Conservation (phyloP, 2,329 filamentous ascomycete genomes). For the Fusarium agapanthi region DNA sequence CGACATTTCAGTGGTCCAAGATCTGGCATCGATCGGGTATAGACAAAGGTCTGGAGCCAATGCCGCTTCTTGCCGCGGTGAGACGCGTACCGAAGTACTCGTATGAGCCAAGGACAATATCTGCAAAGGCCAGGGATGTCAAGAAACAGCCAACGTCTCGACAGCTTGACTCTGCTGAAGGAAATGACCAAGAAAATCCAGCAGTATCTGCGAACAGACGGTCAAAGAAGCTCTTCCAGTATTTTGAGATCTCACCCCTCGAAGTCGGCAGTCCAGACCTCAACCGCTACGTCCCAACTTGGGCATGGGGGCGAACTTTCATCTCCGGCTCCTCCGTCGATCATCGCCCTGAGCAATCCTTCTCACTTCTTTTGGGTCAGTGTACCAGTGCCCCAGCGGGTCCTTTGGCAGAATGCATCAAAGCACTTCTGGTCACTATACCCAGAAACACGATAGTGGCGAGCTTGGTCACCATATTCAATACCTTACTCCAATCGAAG, state of each 20-base stretch:
- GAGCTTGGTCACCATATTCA: not conserved
- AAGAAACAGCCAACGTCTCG: accelerated
- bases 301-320: conserved; percentile 39
- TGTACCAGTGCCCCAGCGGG: conserved; percentile 36
- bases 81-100: conserved; percentile 31
- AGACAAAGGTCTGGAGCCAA: conserved; percentile 17
- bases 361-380: conserved; percentile 30
- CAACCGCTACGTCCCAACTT: conserved; percentile 32
- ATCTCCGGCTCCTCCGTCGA: conserved; percentile 31
- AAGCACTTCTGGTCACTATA: conserved; percentile 21
- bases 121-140: not conserved
- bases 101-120: conserved; percentile 1
- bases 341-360: conserved; percentile 29
- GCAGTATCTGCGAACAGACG: accelerated
- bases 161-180: not conserved
- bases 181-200: accelerated
- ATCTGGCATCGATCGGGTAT: conserved; percentile 31
- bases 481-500: conserved; percentile 21
- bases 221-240: conserved; percentile 23
- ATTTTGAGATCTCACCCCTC: conserved; percentile 36
- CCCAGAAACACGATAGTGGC: conserved; percentile 31
- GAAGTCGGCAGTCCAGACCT: conserved; percentile 33
- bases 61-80: conserved; percentile 36
- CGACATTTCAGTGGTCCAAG: conserved; percentile 34
- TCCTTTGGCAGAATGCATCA: conserved; percentile 30